A percentile compares a stretch with the other conserved stretches of the same genome.
Conservation (phyloP, 2,329 filamentous ascomycete genomes). For the Xylariaceae sp. region DNA sequence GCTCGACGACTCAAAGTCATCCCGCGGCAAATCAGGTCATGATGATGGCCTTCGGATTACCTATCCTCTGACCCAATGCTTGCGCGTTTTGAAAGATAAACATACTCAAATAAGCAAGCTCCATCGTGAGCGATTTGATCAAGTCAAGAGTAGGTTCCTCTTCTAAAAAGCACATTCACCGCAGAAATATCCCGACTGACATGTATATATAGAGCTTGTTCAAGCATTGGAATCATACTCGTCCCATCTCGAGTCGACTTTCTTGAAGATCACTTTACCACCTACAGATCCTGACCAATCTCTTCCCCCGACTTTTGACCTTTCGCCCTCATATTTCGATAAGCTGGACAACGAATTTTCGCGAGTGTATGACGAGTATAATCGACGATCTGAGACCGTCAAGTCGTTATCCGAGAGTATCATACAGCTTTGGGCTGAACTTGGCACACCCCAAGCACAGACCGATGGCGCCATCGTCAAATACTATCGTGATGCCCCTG, state of each 20-base stretch:
- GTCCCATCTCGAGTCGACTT: conserved; percentile 86
- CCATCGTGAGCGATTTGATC: conserved; percentile 88
- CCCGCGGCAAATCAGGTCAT: conserved; percentile 54
- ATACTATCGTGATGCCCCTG: conserved; percentile 82
- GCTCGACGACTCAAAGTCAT: conserved; percentile 69
- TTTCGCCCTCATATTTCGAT: conserved; percentile 85
- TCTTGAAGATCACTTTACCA: conserved; percentile 80
- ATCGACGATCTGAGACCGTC: conserved; percentile 71
- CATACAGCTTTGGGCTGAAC: conserved; percentile 91
- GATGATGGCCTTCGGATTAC: conserved; percentile 72
- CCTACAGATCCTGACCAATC: conserved; percentile 73
- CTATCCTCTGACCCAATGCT: conserved; percentile 75
- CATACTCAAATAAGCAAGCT: conserved; percentile 73
- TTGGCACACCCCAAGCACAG: conserved; percentile 90
- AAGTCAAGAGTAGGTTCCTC: conserved; percentile 79
- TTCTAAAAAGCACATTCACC: neutral
- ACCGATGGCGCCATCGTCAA: conserved; percentile 85
- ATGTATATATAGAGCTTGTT: conserved; percentile 66
- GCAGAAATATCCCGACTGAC: conserved; percentile 12
- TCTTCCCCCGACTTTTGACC: conserved; percentile 78
- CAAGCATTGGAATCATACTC: conserved; percentile 94
- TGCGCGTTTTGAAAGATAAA: conserved; percentile 80
- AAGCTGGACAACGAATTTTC: conserved; percentile 88
- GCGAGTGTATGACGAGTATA: conserved; percentile 94
- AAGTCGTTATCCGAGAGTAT: conserved; percentile 75